Evolutionary conservation across 768 basidiomycete species (phyloP).

Genomic region (Naganishia kalamii): DNA sequence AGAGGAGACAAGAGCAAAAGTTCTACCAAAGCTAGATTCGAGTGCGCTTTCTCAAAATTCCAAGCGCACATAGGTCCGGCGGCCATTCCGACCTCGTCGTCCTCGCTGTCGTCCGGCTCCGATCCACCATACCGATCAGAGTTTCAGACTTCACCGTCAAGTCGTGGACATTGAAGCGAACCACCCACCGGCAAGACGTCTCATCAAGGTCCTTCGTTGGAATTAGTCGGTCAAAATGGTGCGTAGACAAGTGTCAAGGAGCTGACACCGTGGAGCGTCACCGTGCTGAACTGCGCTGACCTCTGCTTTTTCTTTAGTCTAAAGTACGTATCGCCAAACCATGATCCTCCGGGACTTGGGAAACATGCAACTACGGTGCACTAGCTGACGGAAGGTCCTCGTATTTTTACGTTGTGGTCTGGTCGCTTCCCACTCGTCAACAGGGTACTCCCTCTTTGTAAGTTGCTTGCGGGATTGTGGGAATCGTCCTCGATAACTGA

Average conservation of each 20-base stretch:
- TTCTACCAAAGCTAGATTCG: too few species aligned
- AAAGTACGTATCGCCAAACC: conserved; percentile 14
- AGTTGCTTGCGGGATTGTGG: background rate
- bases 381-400: conserved; percentile 72
- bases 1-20: too few species aligned
- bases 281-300: background rate
- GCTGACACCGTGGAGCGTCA: background rate
- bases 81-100: background rate
- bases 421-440: conserved; percentile 37
- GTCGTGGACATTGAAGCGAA: too few species aligned
- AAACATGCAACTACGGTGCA: conserved; percentile 4
- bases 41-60: too few species aligned
- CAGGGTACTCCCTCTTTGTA: conserved; percentile 92
- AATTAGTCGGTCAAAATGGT: conserved; percentile 16
- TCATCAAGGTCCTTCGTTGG: conserved; percentile 14
- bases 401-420: conserved; percentile 37
- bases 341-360: conserved; percentile 16
- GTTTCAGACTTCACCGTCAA: background rate
- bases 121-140: background rate
- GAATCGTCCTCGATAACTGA: conserved; percentile 17
- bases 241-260: background rate
- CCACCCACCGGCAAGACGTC: conserved; percentile 12
- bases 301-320: background rate
- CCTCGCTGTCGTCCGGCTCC: background rate
- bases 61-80: too few species aligned